Evolutionary conservation across 2,329 filamentous ascomycete species (phyloP).

Genomic region (Lasiodiplodia citricola): DNA sequence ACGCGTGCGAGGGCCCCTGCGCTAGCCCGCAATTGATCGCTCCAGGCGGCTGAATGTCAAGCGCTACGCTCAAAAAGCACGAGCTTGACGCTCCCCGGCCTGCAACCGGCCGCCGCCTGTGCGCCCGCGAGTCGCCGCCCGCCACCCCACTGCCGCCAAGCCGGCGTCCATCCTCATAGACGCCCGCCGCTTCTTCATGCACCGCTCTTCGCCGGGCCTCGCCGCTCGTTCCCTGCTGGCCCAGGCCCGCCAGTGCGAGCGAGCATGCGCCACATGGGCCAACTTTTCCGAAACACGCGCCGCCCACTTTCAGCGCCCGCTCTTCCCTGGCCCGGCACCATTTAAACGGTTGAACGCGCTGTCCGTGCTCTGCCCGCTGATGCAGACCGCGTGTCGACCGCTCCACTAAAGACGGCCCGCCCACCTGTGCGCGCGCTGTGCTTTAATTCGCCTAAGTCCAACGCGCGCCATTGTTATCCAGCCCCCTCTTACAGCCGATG

Average conservation of each 20-base stretch:
- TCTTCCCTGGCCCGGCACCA: background rate
- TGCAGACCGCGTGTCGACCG: background rate
- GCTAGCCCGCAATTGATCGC: conserved; percentile 20
- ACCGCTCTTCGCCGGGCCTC: background rate
- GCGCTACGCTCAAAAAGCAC: background rate
- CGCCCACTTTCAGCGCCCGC: background rate
- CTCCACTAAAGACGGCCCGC: background rate
- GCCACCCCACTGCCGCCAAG: conserved; percentile 1
- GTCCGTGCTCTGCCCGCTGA: background rate
- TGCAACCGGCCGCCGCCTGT: background rate
- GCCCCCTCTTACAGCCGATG: too few species aligned
- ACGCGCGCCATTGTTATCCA: too few species aligned
- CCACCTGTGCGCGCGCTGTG: background rate
- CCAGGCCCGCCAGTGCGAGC: background rate
- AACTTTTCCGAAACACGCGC: conserved; percentile 17
- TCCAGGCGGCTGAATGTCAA: conserved; percentile 11
- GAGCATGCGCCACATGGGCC: conserved; percentile 7
- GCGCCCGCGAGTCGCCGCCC: conserved; percentile 2
- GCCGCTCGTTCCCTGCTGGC: background rate
- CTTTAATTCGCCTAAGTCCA: too few species aligned
- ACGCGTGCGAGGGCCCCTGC: conserved; percentile 8
- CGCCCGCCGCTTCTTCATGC: background rate
- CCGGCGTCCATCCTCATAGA: background rate
- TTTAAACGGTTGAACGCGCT: background rate
- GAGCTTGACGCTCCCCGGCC: background rate